These are phyloP conservation scores for Colletotrichum lupini DNA, from an alignment of 2,329 filamentous ascomycete species.

Conservation along the genomic window DNA sequence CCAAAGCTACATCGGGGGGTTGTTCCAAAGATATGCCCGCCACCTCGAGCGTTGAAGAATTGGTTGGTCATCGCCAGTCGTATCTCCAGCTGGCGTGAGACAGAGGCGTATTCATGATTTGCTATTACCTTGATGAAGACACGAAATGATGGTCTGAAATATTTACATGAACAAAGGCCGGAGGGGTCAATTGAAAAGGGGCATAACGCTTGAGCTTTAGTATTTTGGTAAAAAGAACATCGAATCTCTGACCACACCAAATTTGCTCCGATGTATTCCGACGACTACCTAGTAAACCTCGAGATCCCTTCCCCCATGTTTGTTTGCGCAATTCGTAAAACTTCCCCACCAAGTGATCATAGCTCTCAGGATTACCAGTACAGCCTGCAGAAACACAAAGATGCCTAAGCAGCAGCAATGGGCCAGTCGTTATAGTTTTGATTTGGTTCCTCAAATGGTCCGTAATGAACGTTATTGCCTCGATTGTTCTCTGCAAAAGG, in stretches of 20 bases:
- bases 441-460: background rate
- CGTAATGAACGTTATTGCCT: background rate
- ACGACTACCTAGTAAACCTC: background rate
- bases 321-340: background rate
- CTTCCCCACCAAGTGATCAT: background rate
- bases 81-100: background rate
- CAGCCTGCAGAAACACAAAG: background rate
- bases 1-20: background rate
- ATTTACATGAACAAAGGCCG: background rate
- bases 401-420: background rate
- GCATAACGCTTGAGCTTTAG: background rate
- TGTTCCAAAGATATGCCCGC: background rate
- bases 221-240: background rate
- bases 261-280: background rate
- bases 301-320: background rate
- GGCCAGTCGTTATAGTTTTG: constrained; percentile 13
- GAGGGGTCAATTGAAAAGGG: background rate
- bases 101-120: background rate
- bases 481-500: background rate
- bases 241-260: no score
- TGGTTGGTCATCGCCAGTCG: background rate
- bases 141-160: background rate
- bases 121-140: background rate
- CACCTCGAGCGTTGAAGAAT: background rate
- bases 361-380: background rate